Conservation (phyloP, 306 rosid species). For the Herpetospermum pedunculosum region DNA sequence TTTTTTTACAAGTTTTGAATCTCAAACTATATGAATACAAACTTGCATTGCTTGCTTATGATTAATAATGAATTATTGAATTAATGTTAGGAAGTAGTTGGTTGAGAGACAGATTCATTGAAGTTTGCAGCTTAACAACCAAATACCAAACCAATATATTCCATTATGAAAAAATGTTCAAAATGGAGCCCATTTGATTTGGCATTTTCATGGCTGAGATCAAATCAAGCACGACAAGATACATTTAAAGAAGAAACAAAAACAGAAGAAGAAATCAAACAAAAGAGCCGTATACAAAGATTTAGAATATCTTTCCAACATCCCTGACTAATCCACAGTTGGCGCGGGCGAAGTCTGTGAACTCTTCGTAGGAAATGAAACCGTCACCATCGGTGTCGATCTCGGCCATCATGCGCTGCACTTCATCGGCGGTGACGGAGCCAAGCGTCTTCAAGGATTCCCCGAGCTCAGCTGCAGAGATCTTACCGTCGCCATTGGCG, state of each 20-base stretch:
- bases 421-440: constrained; percentile 41
- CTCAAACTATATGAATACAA: background rate
- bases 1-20: background rate
- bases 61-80: background rate
- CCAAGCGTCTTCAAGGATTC: constrained; percentile 53
- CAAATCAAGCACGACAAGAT: constrained; percentile 13
- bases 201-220: background rate
- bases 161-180: background rate
- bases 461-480: constrained; percentile 60
- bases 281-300: background rate
- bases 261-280: background rate
- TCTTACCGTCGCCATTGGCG: constrained; percentile 53
- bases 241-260: background rate
- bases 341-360: constrained; percentile 37
- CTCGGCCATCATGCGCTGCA: constrained; percentile 59
- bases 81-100: background rate
- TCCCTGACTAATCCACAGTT: constrained; percentile 58
- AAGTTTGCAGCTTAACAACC: constrained; percentile 7
- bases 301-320: constrained; percentile 57
- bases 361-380: constrained; percentile 52
- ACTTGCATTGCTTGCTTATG: too few relatives aligned
- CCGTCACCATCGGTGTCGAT: constrained; percentile 67
- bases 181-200: constrained; percentile 1
- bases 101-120: background rate
- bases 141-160: background rate